Conservation (phyloP, 306 rosid genomes). For the Pachyrhizus erosus region DNA sequence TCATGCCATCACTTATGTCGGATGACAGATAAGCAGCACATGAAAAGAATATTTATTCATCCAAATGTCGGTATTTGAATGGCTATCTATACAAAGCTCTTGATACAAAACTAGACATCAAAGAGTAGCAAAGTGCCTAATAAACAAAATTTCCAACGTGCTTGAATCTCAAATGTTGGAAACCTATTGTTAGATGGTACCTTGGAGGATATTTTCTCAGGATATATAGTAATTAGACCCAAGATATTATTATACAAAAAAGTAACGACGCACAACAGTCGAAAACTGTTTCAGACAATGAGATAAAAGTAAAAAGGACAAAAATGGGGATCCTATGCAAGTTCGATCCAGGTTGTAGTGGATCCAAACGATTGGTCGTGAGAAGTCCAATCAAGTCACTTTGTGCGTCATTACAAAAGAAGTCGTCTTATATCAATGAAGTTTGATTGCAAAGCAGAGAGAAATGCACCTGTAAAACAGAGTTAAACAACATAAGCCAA, state of each 20-base stretch:
- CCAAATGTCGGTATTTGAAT: slow-evolving; percentile 18
- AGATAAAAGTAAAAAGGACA: slow-evolving; percentile 33
- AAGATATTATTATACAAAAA: slow-evolving; percentile 41
- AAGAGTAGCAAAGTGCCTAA: slow-evolving; percentile 28
- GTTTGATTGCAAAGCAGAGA: slow-evolving; percentile 77
- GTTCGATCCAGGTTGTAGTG: slow-evolving; percentile 35
- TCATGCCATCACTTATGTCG: background rate
- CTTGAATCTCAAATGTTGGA: slow-evolving; percentile 34
- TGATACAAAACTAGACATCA: slow-evolving; percentile 40
- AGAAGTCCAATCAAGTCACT: slow-evolving; percentile 41
- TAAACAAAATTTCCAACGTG: slow-evolving; percentile 46
- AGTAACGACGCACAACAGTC: slow-evolving; percentile 38
- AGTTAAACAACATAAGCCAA: slow-evolving; percentile 41
- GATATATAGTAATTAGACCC: slow-evolving; percentile 41
- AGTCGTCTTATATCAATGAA: slow-evolving; percentile 88
- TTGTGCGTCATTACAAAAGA: slow-evolving; percentile 61
- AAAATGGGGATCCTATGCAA: slow-evolving; percentile 43
- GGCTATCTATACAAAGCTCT: slow-evolving; percentile 42
- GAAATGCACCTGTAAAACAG: slow-evolving; percentile 75
- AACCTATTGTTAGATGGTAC: slow-evolving; percentile 38
- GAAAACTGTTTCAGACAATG: slow-evolving; percentile 37
- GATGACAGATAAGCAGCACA: slow-evolving; percentile 1
- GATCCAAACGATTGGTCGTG: slow-evolving; percentile 40
- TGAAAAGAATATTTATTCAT: slow-evolving; percentile 38
- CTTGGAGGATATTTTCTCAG: slow-evolving; percentile 36